phyloP scores from a whole-genome alignment of 768 basidiomycete species.

The Rhodocollybia butyracea region DNA sequence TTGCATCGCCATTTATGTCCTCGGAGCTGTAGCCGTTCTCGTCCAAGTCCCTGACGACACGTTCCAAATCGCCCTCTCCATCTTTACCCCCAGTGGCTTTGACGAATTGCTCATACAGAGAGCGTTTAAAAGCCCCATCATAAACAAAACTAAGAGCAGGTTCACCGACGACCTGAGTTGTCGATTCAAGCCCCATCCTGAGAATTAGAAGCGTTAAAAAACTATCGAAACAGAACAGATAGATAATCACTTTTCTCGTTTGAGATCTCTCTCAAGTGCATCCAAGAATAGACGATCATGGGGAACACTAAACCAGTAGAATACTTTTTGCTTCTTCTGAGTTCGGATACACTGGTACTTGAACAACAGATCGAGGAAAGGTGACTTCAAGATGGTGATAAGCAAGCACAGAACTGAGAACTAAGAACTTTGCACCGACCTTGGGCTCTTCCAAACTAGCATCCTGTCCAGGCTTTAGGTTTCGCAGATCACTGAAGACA shows the following conservation, averaged over 20 bases:
- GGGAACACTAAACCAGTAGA: slow-evolving; percentile 98
- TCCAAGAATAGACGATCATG: slow-evolving; percentile 97
- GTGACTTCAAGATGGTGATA: slow-evolving; percentile 65
- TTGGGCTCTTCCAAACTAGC: slow-evolving; percentile 96
- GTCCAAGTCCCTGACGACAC: slow-evolving; percentile 25
- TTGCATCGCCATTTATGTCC: not conserved
- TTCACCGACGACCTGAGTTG: slow-evolving; percentile 65
- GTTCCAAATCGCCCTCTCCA: slow-evolving; percentile 30
- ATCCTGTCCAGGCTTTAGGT: slow-evolving; percentile 90
- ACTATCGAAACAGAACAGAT: not conserved
- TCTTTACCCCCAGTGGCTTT: slow-evolving; percentile 33
- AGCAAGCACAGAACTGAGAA: not conserved
- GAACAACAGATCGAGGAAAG: slow-evolving; percentile 91
- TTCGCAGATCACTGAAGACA: slow-evolving; percentile 89
- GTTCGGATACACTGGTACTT: slow-evolving; percentile 96
- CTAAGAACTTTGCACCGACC: slow-evolving; percentile 38
- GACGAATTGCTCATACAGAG: slow-evolving; percentile 66
- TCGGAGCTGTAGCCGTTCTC: slow-evolving; percentile 5
- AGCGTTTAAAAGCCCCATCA: slow-evolving; percentile 52
- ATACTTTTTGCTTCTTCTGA: slow-evolving; percentile 99
- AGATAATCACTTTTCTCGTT: slow-evolving; percentile 69
- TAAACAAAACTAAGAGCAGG: slow-evolving; percentile 68
- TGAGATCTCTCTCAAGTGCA: slow-evolving; percentile 92
- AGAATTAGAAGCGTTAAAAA: not conserved
- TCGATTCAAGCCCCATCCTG: slow-evolving; percentile 75